phyloP scores from a whole-genome alignment of 2,329 filamentous ascomycete species.

The Arthroderma uncinatum region DNA sequence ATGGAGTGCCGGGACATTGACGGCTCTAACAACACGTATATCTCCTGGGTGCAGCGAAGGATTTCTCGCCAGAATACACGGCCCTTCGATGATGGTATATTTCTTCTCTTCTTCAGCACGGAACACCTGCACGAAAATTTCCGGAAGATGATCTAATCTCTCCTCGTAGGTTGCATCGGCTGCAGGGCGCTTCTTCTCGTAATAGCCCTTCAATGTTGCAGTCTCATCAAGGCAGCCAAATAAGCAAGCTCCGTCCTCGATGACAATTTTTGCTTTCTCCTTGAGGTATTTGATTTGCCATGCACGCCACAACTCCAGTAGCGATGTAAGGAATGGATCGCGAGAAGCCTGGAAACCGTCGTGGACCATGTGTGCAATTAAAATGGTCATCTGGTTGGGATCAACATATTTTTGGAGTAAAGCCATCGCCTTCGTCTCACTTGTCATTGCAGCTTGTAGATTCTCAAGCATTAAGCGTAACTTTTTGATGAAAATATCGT shows the following conservation, averaged over 20 bases:
- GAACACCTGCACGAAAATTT: slow-evolving; percentile 81
- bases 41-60: slow-evolving; percentile 91
- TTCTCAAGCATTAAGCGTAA: slow-evolving; percentile 55
- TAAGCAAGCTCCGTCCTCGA: slow-evolving; percentile 75
- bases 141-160: slow-evolving; percentile 50
- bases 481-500: slow-evolving; percentile 55
- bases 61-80: slow-evolving; percentile 80
- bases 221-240: slow-evolving; percentile 86
- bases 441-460: slow-evolving; percentile 58
- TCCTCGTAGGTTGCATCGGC: slow-evolving; percentile 27
- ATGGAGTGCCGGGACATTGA: slow-evolving; percentile 59
- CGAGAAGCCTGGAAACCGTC: slow-evolving; percentile 63
- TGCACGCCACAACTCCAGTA: slow-evolving; percentile 73
- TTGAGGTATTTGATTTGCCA: slow-evolving; percentile 87
- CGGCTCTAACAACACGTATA: slow-evolving; percentile 73
- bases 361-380: slow-evolving; percentile 62
- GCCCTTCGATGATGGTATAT: slow-evolving; percentile 58
- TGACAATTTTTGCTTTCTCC: slow-evolving; percentile 75
- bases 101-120: slow-evolving; percentile 42
- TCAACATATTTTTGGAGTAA: slow-evolving; percentile 69
- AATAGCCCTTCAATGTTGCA: slow-evolving; percentile 60
- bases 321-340: slow-evolving; percentile 73
- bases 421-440: slow-evolving; percentile 52
- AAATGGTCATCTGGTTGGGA: slow-evolving; percentile 67
- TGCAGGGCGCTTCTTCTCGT: slow-evolving; percentile 34